Evolutionary conservation across 139 green algal genomes (phyloP).

Genomic region (Closterium sp.): DNA sequence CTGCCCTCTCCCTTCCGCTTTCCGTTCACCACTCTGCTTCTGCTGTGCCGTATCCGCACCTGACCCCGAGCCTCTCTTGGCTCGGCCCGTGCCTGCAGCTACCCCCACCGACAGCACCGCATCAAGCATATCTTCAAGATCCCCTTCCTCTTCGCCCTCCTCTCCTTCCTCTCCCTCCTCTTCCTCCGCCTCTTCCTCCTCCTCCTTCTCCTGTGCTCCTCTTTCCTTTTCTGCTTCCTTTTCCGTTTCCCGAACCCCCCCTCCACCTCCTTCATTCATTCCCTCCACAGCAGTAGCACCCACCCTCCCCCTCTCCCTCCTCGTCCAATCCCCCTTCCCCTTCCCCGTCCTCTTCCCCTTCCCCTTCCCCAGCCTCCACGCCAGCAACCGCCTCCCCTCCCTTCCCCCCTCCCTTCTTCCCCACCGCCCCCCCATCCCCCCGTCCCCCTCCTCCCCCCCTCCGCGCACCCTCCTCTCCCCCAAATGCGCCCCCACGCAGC

Average conservation of each 20-base stretch:
- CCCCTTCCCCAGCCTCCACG: background rate
- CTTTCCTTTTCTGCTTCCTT: no score
- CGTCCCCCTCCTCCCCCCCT: slow-evolving; percentile 20
- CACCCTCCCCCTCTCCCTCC: background rate
- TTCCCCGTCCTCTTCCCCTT: background rate
- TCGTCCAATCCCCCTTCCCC: slow-evolving; percentile 12
- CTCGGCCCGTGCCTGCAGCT: background rate
- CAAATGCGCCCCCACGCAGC: slow-evolving; percentile 72
- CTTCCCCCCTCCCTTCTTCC: background rate
- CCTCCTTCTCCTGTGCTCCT: background rate
- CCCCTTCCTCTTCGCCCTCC: slow-evolving; percentile 22
- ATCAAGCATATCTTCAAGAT: slow-evolving; percentile 71
- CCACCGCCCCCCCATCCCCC: slow-evolving; percentile 4
- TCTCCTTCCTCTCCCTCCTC: slow-evolving; percentile 2
- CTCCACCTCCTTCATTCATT: background rate
- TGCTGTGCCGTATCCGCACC: background rate
- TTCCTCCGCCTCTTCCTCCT: background rate
- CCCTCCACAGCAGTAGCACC: background rate
- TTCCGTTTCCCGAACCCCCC: background rate
- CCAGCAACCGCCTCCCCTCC: slow-evolving; percentile 7
- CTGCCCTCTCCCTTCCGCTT: no score
- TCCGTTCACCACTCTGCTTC: background rate
- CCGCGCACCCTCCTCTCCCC: slow-evolving; percentile 65
- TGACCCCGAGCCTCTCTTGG: background rate
- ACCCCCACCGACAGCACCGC: slow-evolving; percentile 12